Base-by-base conservation (phyloP, 495 filamentous ascomycete species). In the Neurospora sp. region DNA sequence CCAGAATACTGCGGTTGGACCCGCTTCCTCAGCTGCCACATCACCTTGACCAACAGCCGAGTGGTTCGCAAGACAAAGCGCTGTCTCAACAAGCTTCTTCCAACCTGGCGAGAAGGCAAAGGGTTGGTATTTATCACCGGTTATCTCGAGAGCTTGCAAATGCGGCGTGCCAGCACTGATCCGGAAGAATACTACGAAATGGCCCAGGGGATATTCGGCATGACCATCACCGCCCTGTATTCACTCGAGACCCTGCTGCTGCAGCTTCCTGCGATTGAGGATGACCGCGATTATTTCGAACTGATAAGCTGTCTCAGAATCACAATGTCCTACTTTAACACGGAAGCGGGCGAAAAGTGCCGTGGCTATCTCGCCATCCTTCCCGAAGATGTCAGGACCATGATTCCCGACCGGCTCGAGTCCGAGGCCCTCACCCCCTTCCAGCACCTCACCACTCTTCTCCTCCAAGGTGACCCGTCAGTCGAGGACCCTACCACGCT, bases 11-110 rank as follows among this genome's bases (percentile, higher is more conserved):
- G 78, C 42, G 11, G 28, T 34, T 77, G 72, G 73, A 76, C 77
- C 5, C 80, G 80, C 69, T 78, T 73, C 48, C 70, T 82, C 7
- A 76, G 77, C n/a, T 77, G 77, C 38, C 79, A 81, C 70, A 48
- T 81, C 31, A 82, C 79, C 17, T 73, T 82, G 54, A 77, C 77
- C 34, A n/a, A 70, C 45, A 21, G 40, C 13, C n/a, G 43, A 6
- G 77, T 78, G 54, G 75, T 78, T 70, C 79, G 75, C 15, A 75
- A 79, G 21, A 73, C 74, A 17, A 77, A 76, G 71, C 72, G 72
- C 24, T 74, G 73, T 54, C 36, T 79, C 17, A 42, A 39, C 34
- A 72, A 21, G 31, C 40, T 72, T 10, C 70, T 77, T 13, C 43
- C 19, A 24, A 74, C 70, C 31, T 73, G 77, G 54, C 54, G 54